Conservation (phyloP, 108 stramenopile species). For the Skeletonema marinoi region DNA sequence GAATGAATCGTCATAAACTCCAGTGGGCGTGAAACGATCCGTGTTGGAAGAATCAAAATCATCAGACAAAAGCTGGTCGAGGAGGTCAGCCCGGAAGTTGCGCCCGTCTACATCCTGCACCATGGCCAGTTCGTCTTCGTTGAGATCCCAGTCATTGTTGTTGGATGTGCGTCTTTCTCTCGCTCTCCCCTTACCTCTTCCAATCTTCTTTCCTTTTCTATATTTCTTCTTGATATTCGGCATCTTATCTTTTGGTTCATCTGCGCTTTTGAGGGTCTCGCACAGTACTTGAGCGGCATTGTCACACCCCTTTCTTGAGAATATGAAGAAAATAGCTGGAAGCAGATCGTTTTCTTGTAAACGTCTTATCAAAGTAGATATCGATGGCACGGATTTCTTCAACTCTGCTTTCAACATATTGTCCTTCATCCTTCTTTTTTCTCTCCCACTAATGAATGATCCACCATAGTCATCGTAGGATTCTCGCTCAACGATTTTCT, state of each 20-base stretch:
- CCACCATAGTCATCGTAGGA: constrained; percentile 27
- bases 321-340: constrained; percentile 95
- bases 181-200: constrained; percentile 34
- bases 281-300: constrained; percentile 72
- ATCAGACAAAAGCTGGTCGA: constrained; percentile 45
- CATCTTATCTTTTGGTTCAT: constrained; percentile 19
- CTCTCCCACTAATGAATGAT: constrained; percentile 48
- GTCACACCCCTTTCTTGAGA: constrained; percentile 90
- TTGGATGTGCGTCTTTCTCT: constrained; percentile 30
- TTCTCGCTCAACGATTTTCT: constrained; percentile 49
- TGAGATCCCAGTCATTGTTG: constrained; percentile 31
- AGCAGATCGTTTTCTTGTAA: constrained; percentile 72
- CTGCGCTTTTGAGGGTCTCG: constrained; percentile 44
- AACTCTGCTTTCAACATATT: constrained; percentile 71
- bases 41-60: constrained; percentile 28
- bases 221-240: constrained; percentile 19
- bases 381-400: constrained; percentile 70
- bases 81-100: constrained; percentile 62
- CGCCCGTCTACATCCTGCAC: constrained; percentile 65
- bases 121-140: constrained; percentile 33
- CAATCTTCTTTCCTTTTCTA: constrained; percentile 19
- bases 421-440: constrained; percentile 67
- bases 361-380: constrained; percentile 60
- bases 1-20: constrained; percentile 48
- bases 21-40: constrained; percentile 14